These are phyloP conservation scores for Gossypium herbaceum DNA, from an alignment of 345 rosid species.

Conservation along the genomic window DNA sequence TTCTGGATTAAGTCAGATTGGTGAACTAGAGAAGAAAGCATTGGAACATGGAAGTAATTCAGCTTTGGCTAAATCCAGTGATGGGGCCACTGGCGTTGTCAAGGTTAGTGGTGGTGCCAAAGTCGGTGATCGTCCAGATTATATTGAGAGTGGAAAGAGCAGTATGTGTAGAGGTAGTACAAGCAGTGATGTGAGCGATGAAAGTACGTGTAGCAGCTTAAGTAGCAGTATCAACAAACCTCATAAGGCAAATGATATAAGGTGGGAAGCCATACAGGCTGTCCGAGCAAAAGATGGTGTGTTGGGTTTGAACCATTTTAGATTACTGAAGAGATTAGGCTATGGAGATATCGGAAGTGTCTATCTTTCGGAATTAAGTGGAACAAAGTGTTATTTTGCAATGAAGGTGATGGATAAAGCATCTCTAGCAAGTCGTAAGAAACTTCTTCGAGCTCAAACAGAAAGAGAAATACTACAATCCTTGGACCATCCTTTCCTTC, in stretches of 20 bases:
- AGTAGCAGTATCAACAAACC: slow-evolving; percentile 60
- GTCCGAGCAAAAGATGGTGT: slow-evolving; percentile 58
- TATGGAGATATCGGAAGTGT: slow-evolving; percentile 83
- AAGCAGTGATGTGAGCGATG: slow-evolving; percentile 77
- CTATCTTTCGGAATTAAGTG: slow-evolving; percentile 69
- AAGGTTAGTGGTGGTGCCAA: slow-evolving; percentile 44
- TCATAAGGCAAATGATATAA: slow-evolving; percentile 70
- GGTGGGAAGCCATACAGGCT: slow-evolving; percentile 82
- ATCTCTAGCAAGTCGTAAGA: slow-evolving; percentile 68
- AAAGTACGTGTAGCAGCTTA: slow-evolving; percentile 65
- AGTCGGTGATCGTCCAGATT: slow-evolving; percentile 39
- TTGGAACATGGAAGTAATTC: slow-evolving; percentile 23
- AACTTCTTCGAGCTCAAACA: slow-evolving; percentile 75
- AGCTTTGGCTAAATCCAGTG: slow-evolving; percentile 31
- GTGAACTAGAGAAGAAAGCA: slow-evolving; percentile 29
- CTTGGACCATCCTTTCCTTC: slow-evolving; percentile 82
- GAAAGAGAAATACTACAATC: slow-evolving; percentile 75
- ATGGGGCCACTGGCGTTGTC: slow-evolving; percentile 31
- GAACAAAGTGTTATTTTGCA: slow-evolving; percentile 67
- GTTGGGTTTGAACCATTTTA: slow-evolving; percentile 66
- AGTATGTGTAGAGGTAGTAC: slow-evolving; percentile 59
- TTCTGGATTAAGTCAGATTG: slow-evolving; percentile 19
- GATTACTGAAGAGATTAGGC: slow-evolving; percentile 70
- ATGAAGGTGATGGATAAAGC: slow-evolving; percentile 81
- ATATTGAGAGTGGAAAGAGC: slow-evolving; percentile 46